These are phyloP conservation scores for Cutaneotrichosporon sp. DNA, from an alignment of 1,284 basidiomycete species.

Conservation along the genomic window DNA sequence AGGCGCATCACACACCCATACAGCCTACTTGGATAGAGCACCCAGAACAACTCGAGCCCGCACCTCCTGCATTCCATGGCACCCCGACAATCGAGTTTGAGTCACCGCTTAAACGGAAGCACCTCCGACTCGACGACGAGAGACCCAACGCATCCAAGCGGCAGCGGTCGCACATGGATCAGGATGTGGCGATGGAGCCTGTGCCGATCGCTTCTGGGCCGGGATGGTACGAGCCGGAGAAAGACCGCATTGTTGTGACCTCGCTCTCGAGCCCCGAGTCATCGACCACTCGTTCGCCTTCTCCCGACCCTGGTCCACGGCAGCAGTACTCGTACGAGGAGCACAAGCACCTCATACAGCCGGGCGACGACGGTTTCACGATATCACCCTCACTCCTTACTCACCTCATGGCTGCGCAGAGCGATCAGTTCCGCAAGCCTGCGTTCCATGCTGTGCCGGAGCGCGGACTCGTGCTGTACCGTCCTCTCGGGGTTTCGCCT, in stretches of 20 bases:
- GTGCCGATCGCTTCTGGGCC: slow-evolving; percentile 10
- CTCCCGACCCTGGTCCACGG: slow-evolving; percentile 17
- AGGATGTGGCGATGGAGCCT: background rate
- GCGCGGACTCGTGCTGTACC: slow-evolving; percentile 41
- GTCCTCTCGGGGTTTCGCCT: slow-evolving; percentile 31
- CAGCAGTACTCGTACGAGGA: slow-evolving; percentile 20
- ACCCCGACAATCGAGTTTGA: slow-evolving; percentile 20
- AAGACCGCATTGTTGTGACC: slow-evolving; percentile 48
- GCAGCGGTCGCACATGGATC: slow-evolving; percentile 10
- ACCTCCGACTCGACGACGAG: slow-evolving; percentile 8
- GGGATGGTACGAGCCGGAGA: slow-evolving; percentile 49
- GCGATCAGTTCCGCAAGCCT: slow-evolving; percentile 23
- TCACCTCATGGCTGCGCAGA: slow-evolving; percentile 42
- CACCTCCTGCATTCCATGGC: background rate
- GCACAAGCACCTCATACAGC: slow-evolving; percentile 37
- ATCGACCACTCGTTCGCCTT: slow-evolving; percentile 29
- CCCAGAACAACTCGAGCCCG: background rate
- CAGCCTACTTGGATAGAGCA: slow-evolving; percentile 36
- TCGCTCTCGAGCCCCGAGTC: slow-evolving; percentile 34
- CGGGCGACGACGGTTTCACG: slow-evolving; percentile 44
- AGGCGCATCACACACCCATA: slow-evolving; percentile 19
- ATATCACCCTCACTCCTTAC: slow-evolving; percentile 48
- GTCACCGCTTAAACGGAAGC: slow-evolving; percentile 24
- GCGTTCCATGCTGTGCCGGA: slow-evolving; percentile 18
- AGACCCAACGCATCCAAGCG: slow-evolving; percentile 3